A percentile compares a stretch with the other conserved stretches of the same genome.
Evolutionary conservation across 2,329 filamentous ascomycete species (phyloP).

Genomic region (Fusarium caatingaense): DNA sequence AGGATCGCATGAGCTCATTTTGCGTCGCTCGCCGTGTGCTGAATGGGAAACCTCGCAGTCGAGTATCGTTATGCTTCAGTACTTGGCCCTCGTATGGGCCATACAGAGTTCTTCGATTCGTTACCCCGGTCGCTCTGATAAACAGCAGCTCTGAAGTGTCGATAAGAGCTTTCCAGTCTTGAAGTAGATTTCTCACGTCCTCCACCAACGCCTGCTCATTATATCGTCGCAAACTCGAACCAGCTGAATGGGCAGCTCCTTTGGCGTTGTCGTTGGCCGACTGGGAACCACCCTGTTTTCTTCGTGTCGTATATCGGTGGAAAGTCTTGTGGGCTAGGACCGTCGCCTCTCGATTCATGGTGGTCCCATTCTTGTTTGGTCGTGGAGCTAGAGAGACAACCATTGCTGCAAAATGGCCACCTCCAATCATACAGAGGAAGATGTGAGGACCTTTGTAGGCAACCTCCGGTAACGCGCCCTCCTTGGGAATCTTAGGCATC

Average conservation of each 20-base stretch:
- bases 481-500: constrained; percentile 65
- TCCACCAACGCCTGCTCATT: constrained; percentile 91
- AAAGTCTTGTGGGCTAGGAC: constrained; percentile 97
- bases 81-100: constrained; percentile 92
- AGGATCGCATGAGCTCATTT: constrained; percentile 92
- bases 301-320: constrained; percentile 93
- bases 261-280: constrained; percentile 95
- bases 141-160: constrained; percentile 88
- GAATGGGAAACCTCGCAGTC: constrained; percentile 91
- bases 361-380: constrained; percentile 72
- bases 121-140: constrained; percentile 86
- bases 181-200: constrained; percentile 85
- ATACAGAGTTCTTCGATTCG: constrained; percentile 88
- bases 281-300: constrained; percentile 96
- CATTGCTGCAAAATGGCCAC: constrained; percentile 98
- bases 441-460: constrained; percentile 81
- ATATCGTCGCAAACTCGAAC: constrained; percentile 88
- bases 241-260: constrained; percentile 92
- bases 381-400: constrained; percentile 88
- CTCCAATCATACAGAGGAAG: constrained; percentile 98
- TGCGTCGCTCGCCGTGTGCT: constrained; percentile 92
- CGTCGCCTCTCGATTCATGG: constrained; percentile 84
- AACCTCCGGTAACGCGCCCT: constrained; percentile 65
- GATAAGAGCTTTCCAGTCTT: constrained; percentile 87
- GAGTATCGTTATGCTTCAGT: constrained; percentile 79